These are phyloP conservation scores for Trichothecium sympodiale DNA, from an alignment of 2,329 filamentous ascomycete genomes.

Conservation along the genomic window DNA sequence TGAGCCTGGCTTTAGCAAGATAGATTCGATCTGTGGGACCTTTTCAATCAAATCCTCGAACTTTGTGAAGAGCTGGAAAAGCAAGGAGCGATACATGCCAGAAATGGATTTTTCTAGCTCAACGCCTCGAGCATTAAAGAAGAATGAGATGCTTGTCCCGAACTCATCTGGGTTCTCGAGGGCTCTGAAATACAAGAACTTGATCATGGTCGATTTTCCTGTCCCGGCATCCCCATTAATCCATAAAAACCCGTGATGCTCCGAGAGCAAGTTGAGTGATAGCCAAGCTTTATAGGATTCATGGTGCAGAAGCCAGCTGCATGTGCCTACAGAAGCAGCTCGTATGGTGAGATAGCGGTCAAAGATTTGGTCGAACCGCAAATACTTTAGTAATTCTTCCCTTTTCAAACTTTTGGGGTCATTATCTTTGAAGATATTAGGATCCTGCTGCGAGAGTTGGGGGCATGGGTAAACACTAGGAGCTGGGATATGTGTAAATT, in stretches of 20 bases:
- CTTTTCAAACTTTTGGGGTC: no score
- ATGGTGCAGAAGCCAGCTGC: slow-evolving; percentile 8
- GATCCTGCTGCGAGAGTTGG: no score
- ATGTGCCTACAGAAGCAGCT: slow-evolving; percentile 24
- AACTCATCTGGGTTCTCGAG: no score
- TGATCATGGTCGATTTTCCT: slow-evolving; percentile 36
- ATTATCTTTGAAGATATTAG: no score
- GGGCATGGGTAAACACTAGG: no score
- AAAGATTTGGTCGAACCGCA: no score
- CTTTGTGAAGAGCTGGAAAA: slow-evolving; percentile 28
- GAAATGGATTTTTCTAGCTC: slow-evolving; percentile 29
- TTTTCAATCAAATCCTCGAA: slow-evolving; percentile 3
- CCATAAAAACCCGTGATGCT: slow-evolving; percentile 13
- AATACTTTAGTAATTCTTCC: no score
- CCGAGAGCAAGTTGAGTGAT: background rate
- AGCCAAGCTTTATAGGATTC: slow-evolving; percentile 3
- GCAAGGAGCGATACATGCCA: slow-evolving; percentile 38
- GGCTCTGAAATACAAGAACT: slow-evolving; percentile 22
- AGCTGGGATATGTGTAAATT: no score
- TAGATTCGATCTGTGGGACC: no score
- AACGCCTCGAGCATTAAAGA: slow-evolving; percentile 37
- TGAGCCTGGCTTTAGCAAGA: no score
- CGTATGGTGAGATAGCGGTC: no score
- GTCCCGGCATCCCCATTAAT: slow-evolving; percentile 31
- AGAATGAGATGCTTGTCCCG: no score